Percentiles rank a stretch among this genome's conserved stretches.
Conservation (phyloP, 441 rosid species). For the Syzygium malaccense region DNA sequence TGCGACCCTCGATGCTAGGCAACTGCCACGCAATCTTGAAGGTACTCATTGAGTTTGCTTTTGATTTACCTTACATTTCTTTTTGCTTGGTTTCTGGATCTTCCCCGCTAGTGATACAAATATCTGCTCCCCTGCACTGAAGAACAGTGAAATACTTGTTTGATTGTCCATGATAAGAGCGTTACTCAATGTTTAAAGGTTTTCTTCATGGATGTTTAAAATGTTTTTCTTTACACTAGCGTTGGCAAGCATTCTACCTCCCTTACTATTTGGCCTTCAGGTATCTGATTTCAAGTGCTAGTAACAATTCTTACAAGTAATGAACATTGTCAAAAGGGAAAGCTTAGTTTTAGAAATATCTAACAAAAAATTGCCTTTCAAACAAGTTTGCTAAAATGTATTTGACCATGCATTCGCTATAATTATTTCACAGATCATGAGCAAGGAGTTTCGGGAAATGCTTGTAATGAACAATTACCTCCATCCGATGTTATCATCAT, state of each 20-base stretch:
- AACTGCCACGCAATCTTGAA: background rate
- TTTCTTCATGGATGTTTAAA: background rate
- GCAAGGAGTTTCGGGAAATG: background rate
- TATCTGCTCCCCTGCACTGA: background rate
- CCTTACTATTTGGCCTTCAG: background rate
- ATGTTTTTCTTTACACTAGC: background rate
- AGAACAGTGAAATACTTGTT: background rate
- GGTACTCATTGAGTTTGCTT: constrained; percentile 1
- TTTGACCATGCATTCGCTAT: background rate
- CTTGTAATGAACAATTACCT: background rate
- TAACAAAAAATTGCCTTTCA: background rate
- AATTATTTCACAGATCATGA: background rate
- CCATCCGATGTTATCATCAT: background rate
- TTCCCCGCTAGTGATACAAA: background rate
- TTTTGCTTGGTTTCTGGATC: background rate
- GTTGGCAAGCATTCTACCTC: background rate
- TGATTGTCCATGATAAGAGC: background rate
- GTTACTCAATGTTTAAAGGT: background rate
- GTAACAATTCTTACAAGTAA: background rate
- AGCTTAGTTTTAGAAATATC: background rate
- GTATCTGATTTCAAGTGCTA: background rate
- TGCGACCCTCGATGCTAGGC: background rate
- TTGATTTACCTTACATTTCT: background rate
- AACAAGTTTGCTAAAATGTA: background rate
- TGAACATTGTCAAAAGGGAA: background rate